Evolutionary conservation across 768 basidiomycete species (phyloP), one percentile per base, ranked within the genome.

Genomic region (Suillus paluster): DNA sequence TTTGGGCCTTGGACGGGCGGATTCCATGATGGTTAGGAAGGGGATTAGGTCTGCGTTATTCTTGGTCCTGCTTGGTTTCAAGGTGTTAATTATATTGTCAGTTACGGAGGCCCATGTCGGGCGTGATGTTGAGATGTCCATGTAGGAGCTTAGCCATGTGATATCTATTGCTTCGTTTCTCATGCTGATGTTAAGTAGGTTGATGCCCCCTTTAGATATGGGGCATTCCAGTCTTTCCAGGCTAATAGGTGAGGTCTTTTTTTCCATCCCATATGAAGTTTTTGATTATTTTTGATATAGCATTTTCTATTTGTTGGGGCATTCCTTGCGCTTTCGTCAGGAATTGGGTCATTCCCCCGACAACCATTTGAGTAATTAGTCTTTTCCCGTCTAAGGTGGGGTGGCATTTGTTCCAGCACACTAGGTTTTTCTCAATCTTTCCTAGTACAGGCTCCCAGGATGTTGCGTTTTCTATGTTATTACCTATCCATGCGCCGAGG

Each of bases 281-380:
- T 67, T 3, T 57, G n/a, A n/a, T n/a, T 15, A 60, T 41, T 38
- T 70, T 69, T 0, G n/a, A 56, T 0, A 76, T 64, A 14, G 58
- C 17, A 9, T 57, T 34, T 5, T 68, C 64, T 0, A 71, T 50
- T 0, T 59, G 27, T 1, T 45, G n/a, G 8, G 73, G 75, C 75
- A 77, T 77, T 0, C 70, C 71, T 53, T 75, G 75, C 0, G 74
- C 75, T 17, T 63, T 64, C 0, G 71, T 70, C 0, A 76, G 68
- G 65, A 73, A 78, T 62, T 78, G 77, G 0, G 74, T 71, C 60
- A 69, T 66, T 0, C 68, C 72, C 0, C 73, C 73, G 0, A 73
- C 50, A 0, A 53, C 52, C 49, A 71, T 67, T 52, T 76, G 71
- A 0, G 70, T 23, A 0, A 74, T 71, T 0, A 69, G 49, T 1